Conservation (phyloP, 140 eudicot species). For the Senecio squalidus region DNA sequence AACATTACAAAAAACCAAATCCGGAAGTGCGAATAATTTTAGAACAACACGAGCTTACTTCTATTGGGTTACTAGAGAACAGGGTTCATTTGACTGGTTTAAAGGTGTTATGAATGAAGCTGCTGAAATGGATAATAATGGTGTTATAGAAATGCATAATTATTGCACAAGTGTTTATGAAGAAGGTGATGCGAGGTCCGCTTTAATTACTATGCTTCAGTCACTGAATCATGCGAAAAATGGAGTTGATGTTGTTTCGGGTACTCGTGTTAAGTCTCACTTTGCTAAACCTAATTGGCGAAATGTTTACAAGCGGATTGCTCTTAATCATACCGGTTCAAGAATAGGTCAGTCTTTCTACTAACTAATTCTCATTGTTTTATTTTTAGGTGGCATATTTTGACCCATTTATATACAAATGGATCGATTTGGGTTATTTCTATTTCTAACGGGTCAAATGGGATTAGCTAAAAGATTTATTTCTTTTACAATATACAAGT, state of each 20-base stretch:
- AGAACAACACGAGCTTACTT: slow-evolving; percentile 65
- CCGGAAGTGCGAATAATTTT: slow-evolving; percentile 39
- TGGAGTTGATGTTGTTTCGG: slow-evolving; percentile 72
- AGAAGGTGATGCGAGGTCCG: slow-evolving; percentile 81
- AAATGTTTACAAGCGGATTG: slow-evolving; percentile 56
- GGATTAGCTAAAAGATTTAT: too few species aligned
- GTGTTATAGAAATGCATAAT: slow-evolving; percentile 79
- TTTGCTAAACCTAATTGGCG: slow-evolving; percentile 79
- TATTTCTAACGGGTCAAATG: not conserved
- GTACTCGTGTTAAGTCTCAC: slow-evolving; percentile 79
- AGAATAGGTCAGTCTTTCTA: slow-evolving; percentile 48
- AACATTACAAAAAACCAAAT: slow-evolving; percentile 22
- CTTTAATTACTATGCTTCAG: slow-evolving; percentile 74
- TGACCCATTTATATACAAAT: too few species aligned
- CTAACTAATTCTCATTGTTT: not conserved
- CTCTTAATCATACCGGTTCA: slow-evolving; percentile 45
- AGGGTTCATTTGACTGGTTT: slow-evolving; percentile 89
- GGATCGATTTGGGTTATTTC: not conserved
- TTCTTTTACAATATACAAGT: not conserved
- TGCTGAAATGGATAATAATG: slow-evolving; percentile 62
- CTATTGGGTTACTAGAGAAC: slow-evolving; percentile 88
- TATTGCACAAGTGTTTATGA: slow-evolving; percentile 84
- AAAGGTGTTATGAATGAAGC: slow-evolving; percentile 81
- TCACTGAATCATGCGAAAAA: slow-evolving; percentile 68
- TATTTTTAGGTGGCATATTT: not conserved